Base-by-base conservation (phyloP, 2,329 filamentous ascomycete genomes). In the Elsinoe australis region DNA sequence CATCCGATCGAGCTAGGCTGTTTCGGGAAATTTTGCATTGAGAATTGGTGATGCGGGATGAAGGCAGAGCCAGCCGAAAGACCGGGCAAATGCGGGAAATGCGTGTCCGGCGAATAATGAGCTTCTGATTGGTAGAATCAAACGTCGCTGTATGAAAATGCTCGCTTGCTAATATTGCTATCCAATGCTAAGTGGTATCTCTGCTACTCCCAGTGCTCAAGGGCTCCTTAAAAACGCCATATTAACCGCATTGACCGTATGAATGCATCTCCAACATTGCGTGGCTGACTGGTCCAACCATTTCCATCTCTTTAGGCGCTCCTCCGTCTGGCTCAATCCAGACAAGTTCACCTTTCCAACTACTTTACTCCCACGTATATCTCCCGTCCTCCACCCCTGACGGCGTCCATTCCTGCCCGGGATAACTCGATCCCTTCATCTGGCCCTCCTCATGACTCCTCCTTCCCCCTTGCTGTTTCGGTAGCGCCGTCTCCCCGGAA, bases 351-450 rank as follows among this genome's bases (percentile, higher is more conserved):
- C 35, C 35, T 19, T 24, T 39, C 35, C 9, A 21, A 3, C 35
- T 24, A 14, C 18, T 8, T 21, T 47, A 47, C n/a, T 48, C 45
- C 45, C 45, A 48, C 10, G 21, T 26, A 31, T 38, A 48, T 5
- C 26, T 38, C 24, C 34, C 45, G 4, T 48, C 32, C 17, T 36
- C 45, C 1, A 48, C 24, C 22, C 45, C 45, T 17, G 29, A 9
- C 12, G 45, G 45, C 14, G 45, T 39, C 45, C 45, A 48, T 17
- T 48, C 45, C 34, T 39, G 45, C 6, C 45, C 45, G n/a, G 45
- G 45, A 39, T 48, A 48, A 22, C 45, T 48, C 21, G 33, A 21
- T 17, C 31, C 32, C 12, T 29, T 28, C 45, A 48, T 48, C 33
- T 39, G 32, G 4, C 14, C 15, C 24, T 35, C 31, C 5, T 48